Conservation (phyloP, 495 filamentous ascomycete genomes). For the Hypoxylon trugodes region DNA sequence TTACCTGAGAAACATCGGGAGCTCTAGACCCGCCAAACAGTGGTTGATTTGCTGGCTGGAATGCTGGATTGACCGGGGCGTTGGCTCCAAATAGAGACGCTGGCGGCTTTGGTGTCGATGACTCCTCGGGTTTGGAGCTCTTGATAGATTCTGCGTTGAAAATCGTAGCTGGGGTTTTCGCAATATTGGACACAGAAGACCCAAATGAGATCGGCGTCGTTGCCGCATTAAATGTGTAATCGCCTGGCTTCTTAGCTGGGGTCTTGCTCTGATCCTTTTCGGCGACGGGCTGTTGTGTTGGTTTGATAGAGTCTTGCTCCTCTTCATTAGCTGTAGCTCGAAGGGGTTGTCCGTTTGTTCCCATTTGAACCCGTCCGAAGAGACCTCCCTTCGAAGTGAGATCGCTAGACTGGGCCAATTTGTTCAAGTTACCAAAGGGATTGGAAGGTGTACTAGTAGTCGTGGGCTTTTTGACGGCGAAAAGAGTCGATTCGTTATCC, state of each 20-base stretch:
- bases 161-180: conserved; percentile 18
- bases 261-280: conserved; percentile 30
- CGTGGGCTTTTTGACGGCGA: conserved; percentile 31
- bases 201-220: conserved; percentile 45
- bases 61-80: conserved; percentile 12
- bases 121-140: conserved; percentile 6
- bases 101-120: conserved; percentile 18
- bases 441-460: conserved; percentile 46
- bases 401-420: conserved; percentile 49
- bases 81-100: conserved; percentile 28
- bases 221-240: conserved; percentile 45
- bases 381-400: conserved; percentile 52
- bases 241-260: conserved; percentile 40
- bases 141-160: conserved; percentile 5
- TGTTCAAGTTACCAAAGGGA: conserved; percentile 58
- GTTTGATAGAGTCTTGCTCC: conserved; percentile 29
- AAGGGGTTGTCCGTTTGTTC: conserved; percentile 45
- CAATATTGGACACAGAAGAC: conserved; percentile 1
- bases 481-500: conserved; percentile 35
- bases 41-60: conserved; percentile 15
- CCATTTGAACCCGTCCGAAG: conserved; percentile 52
- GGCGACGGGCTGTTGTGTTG: conserved; percentile 3
- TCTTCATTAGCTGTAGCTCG: conserved; percentile 50
- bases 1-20: conserved; percentile 5
- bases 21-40: conserved; percentile 25